phyloP scores from a whole-genome alignment of 2,329 filamentous ascomycete species.

The Pestalotiopsis fici region DNA sequence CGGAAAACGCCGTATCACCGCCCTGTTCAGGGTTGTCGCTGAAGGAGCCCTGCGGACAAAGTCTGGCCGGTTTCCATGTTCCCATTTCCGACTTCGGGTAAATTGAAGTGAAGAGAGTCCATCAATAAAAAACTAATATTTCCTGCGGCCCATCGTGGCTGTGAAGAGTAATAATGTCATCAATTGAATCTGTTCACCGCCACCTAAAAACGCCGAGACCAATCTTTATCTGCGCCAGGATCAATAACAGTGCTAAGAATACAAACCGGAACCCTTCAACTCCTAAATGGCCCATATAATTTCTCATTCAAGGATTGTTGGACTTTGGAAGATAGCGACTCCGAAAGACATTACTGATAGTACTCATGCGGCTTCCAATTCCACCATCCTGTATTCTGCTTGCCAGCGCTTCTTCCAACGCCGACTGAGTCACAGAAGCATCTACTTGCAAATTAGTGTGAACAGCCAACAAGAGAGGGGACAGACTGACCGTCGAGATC shows the following conservation, averaged over 20 bases:
- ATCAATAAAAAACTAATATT: too few relatives aligned
- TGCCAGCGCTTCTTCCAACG: conserved; percentile 75
- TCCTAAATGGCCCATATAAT: not conserved
- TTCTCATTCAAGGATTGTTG: conserved; percentile 5
- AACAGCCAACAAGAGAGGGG: conserved; percentile 10
- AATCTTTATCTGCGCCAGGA: not conserved
- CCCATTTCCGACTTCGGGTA: too few relatives aligned
- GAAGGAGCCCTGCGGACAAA: too few relatives aligned
- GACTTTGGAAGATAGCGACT: conserved; percentile 56
- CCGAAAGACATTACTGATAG: conserved; percentile 64
- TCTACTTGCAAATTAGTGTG: conserved; percentile 46
- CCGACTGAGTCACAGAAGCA: conserved; percentile 78
- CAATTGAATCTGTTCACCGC: not conserved
- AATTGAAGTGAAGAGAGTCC: too few relatives aligned
- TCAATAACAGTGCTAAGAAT: not conserved
- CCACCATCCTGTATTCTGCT: conserved; percentile 68
- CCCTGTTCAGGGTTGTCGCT: too few relatives aligned
- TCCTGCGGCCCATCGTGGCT: too few relatives aligned
- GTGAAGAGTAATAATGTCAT: not conserved
- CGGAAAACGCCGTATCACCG: too few relatives aligned
- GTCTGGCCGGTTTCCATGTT: too few relatives aligned
- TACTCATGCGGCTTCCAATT: conserved; percentile 66
- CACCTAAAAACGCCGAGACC: not conserved
- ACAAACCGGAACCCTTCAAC: not conserved
- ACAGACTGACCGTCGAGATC: conserved; percentile 69